A percentile compares a stretch with the other conserved stretches of the same genome.
Conservation (phyloP, 495 filamentous ascomycete species). For the Chlorociboria aeruginascens region DNA sequence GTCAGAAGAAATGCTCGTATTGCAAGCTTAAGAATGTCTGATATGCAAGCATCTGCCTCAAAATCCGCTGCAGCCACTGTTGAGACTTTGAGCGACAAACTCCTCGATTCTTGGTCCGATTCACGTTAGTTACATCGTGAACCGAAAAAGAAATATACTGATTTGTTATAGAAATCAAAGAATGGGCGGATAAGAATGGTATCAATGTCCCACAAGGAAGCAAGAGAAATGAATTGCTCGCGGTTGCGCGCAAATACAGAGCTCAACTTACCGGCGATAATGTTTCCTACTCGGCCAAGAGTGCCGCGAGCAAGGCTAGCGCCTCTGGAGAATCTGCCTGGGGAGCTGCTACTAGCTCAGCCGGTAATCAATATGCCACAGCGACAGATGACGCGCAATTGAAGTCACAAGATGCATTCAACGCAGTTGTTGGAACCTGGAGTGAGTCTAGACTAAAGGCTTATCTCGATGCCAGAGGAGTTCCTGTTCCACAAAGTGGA, state of each 20-base stretch:
- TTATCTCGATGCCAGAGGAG: constrained; percentile 53
- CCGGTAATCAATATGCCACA: constrained; percentile 63
- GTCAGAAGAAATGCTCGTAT: constrained; percentile 86
- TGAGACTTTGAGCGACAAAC: constrained; percentile 60
- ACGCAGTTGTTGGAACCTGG: constrained; percentile 51
- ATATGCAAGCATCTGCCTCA: constrained; percentile 46
- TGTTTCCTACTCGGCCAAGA: constrained; percentile 23
- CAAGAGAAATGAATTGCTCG: constrained; percentile 76
- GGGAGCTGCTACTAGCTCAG: constrained; percentile 73
- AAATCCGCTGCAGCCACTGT: constrained; percentile 57
- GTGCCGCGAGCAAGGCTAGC: constrained; percentile 23
- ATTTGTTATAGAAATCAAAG: constrained; percentile 47
- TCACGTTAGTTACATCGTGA: constrained; percentile 25
- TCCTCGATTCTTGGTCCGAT: constrained; percentile 88
- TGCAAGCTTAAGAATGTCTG: constrained; percentile 52
- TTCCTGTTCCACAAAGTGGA: constrained; percentile 62
- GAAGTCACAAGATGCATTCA: constrained; percentile 57
- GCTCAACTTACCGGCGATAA: constrained; percentile 59
- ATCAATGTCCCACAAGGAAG: constrained; percentile 82
- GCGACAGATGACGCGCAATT: constrained; percentile 59
- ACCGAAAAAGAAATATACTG: background rate
- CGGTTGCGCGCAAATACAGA: constrained; percentile 84
- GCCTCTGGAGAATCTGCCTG: constrained; percentile 51
- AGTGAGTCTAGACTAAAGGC: constrained; percentile 63
- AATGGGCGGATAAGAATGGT: constrained; percentile 64